Conservation (phyloP, 148 eudicot species). For the Camellia japonica region DNA sequence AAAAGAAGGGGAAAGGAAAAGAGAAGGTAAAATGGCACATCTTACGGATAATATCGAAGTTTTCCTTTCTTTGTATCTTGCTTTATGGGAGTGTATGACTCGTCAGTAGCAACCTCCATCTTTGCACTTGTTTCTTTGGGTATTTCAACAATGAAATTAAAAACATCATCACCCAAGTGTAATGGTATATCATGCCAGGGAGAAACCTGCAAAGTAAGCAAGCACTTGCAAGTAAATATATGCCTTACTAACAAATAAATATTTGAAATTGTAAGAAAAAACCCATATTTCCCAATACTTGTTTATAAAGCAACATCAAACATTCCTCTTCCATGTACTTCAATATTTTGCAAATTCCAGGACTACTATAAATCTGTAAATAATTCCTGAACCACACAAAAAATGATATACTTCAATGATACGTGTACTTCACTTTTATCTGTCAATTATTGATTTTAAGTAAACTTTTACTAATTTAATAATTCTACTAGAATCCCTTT, state of each 20-base stretch:
- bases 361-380: neutral
- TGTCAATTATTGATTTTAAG: neutral
- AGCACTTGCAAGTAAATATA: neutral
- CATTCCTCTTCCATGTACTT: neutral
- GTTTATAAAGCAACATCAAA: neutral
- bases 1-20: neutral
- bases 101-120: slow-evolving; percentile 99
- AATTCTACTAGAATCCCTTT: too few relatives aligned
- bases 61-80: slow-evolving; percentile 97
- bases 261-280: neutral
- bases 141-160: slow-evolving; percentile 85
- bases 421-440: neutral
- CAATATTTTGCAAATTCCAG: neutral
- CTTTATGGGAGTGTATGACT: slow-evolving; percentile 73
- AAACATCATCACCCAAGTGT: slow-evolving; percentile 75
- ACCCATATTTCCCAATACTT: neutral
- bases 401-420: neutral
- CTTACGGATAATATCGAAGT: slow-evolving; percentile 94
- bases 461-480: too few relatives aligned
- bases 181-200: slow-evolving; percentile 96
- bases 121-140: slow-evolving; percentile 95
- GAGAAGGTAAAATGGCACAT: neutral
- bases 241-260: neutral
- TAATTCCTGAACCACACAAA: neutral
- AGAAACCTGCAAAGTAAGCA: slow-evolving; percentile 54